Percentiles rank a stretch among this genome's conserved stretches.
These are phyloP conservation scores for Melampsora larici-populina DNA, from an alignment of 1,284 basidiomycete species.

Conservation along the genomic window DNA sequence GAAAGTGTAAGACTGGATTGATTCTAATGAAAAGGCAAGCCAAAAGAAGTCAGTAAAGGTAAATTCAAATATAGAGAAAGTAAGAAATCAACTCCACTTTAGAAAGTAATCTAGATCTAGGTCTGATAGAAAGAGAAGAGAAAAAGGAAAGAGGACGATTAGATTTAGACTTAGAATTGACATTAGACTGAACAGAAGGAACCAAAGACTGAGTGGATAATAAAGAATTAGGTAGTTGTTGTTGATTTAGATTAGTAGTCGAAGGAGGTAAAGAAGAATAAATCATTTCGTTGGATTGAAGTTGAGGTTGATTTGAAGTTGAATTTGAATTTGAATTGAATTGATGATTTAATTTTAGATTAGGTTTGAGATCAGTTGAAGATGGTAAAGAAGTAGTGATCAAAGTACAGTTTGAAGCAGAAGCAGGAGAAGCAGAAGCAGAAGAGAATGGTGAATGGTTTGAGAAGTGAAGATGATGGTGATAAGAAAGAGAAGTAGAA, in stretches of 20 bases:
- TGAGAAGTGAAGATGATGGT: conserved; percentile 44
- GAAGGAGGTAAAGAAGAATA: neutral
- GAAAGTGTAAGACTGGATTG: neutral
- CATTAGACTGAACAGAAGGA: neutral
- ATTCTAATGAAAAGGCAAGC: too few relatives aligned
- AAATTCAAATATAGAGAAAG: neutral
- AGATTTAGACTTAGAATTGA: neutral
- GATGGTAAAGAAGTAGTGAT: too few relatives aligned
- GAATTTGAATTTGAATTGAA: too few relatives aligned
- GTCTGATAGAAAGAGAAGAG: neutral
- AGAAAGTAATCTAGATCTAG: neutral
- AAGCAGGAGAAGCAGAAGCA: conserved; percentile 44
- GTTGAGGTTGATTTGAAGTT: neutral
- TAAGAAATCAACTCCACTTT: neutral
- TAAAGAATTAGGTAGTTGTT: neutral
- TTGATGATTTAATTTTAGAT: too few relatives aligned
- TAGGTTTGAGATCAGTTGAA: too few relatives aligned
- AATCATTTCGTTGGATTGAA: neutral
- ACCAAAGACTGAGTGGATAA: neutral
- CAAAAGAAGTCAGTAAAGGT: too few relatives aligned
- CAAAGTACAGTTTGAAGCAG: too few relatives aligned
- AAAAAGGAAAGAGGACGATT: neutral
- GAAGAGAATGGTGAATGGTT: conserved; percentile 45
- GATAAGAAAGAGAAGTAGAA: too few relatives aligned
- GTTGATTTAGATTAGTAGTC: neutral